phyloP scores from a whole-genome alignment of 164 flowering plant species.

The Stephania yunnanensis region DNA sequence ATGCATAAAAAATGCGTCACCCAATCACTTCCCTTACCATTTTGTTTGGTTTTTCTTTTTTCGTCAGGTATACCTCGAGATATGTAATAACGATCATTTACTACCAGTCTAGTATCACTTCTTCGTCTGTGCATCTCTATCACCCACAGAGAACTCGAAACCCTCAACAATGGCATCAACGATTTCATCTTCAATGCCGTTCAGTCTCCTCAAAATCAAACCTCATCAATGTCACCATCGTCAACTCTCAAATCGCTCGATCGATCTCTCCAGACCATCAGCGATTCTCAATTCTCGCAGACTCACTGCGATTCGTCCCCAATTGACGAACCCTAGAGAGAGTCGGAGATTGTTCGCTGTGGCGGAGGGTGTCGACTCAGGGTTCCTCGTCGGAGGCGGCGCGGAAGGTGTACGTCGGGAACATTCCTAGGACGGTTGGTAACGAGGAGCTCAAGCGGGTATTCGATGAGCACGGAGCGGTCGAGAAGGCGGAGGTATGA shows the following conservation, averaged over 20 bases:
- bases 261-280: conserved; percentile 11
- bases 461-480: conserved; percentile 73
- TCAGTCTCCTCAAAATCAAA: conserved; percentile 23
- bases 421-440: conserved; percentile 65
- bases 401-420: conserved; percentile 74
- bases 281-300: conserved; percentile 7
- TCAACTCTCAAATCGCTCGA: conserved; percentile 18
- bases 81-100: too few species aligned
- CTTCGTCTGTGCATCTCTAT: too few species aligned
- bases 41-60: too few species aligned
- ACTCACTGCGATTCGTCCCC: not conserved
- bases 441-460: conserved; percentile 49
- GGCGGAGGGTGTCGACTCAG: conserved; percentile 36
- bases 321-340: conserved; percentile 11
- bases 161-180: conserved; percentile 28
- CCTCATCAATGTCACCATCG: conserved; percentile 2
- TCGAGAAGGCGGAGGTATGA: conserved; percentile 82
- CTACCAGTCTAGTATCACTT: not conserved
- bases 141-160: conserved; percentile 3
- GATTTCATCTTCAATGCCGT: conserved; percentile 25
- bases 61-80: too few species aligned
- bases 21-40: too few species aligned
- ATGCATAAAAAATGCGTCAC: too few species aligned
- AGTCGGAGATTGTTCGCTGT: conserved; percentile 29
- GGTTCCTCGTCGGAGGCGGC: conserved; percentile 36